Conservation (phyloP, 495 filamentous ascomycete species). For the Chaetomidium leptoderma region DNA sequence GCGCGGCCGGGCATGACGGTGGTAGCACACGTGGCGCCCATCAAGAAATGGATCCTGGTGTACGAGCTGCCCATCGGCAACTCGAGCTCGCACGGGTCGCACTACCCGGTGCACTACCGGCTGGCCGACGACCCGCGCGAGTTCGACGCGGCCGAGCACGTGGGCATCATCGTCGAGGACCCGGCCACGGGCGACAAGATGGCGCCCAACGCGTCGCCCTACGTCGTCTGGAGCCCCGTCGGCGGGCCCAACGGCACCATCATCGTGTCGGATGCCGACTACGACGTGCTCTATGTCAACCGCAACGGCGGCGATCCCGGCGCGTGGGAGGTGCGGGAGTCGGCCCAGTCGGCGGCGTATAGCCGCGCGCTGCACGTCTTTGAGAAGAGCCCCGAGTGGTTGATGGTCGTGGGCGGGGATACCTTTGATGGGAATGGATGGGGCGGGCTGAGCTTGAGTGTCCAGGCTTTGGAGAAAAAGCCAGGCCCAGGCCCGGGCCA, state of each 20-base stretch:
- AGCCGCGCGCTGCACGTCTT: constrained; percentile 48
- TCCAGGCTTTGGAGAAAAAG: too few species aligned
- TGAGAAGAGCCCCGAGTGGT: constrained; percentile 29
- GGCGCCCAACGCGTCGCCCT: constrained; percentile 52
- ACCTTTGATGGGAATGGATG: constrained; percentile 13
- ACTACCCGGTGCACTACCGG: constrained; percentile 53
- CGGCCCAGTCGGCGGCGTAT: constrained; percentile 46
- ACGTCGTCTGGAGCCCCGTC: constrained; percentile 50
- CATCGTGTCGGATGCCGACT: constrained; percentile 51
- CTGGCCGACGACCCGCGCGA: constrained; percentile 49
- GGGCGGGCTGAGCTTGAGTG: too few species aligned
- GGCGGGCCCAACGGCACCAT: constrained; percentile 55
- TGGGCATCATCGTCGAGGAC: constrained; percentile 39
- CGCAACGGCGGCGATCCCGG: constrained; percentile 48
- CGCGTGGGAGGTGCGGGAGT: constrained; percentile 49
- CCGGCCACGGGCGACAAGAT: constrained; percentile 29
- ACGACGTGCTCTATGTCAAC: constrained; percentile 56
- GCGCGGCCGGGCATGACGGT: constrained; percentile 66
- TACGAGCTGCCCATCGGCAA: constrained; percentile 30
- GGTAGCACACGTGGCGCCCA: constrained; percentile 33
- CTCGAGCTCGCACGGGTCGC: constrained; percentile 26
- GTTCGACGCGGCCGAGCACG: constrained; percentile 45
- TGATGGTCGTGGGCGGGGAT: constrained; percentile 38
- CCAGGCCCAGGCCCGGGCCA: too few species aligned
- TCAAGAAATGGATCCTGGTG: constrained; percentile 30